phyloP scores from a whole-genome alignment of 2,329 filamentous ascomycete species.

The Mycosphaerella sp. region DNA sequence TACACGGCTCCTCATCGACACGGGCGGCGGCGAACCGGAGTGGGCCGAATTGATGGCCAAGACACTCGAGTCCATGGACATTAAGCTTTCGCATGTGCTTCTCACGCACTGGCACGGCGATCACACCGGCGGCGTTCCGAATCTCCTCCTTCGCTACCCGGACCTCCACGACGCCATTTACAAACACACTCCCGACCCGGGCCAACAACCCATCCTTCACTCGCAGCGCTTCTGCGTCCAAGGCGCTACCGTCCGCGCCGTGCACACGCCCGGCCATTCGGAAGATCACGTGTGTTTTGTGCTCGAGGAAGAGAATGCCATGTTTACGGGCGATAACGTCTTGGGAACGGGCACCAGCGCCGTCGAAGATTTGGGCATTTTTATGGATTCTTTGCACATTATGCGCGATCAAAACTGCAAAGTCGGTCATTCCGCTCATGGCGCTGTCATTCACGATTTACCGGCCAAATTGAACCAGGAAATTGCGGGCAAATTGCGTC shows the following conservation, averaged over 20 bases:
- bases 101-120: constrained; percentile 44
- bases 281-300: constrained; percentile 35
- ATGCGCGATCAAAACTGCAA: constrained; percentile 35
- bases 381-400: constrained; percentile 33
- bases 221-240: constrained; percentile 36
- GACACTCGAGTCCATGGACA: constrained; percentile 27
- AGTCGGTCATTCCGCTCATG: constrained; percentile 44
- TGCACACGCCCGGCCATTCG: constrained; percentile 33
- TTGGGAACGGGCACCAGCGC: constrained; percentile 38
- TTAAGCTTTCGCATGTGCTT: constrained; percentile 39
- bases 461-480: constrained; percentile 36
- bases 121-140: constrained; percentile 40
- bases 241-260: constrained; percentile 37
- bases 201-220: constrained; percentile 34
- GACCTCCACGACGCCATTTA: constrained; percentile 30
- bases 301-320: constrained; percentile 34
- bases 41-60: constrained; percentile 34
- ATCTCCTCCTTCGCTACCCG: constrained; percentile 34
- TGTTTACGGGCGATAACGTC: constrained; percentile 38
- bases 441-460: constrained; percentile 36
- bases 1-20: constrained; percentile 36
- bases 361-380: constrained; percentile 37
- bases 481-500: constrained; percentile 35
- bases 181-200: constrained; percentile 33
- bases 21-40: constrained; percentile 30